Conservation (phyloP, 164 flowering plant species). For the Protea cynaroides region DNA sequence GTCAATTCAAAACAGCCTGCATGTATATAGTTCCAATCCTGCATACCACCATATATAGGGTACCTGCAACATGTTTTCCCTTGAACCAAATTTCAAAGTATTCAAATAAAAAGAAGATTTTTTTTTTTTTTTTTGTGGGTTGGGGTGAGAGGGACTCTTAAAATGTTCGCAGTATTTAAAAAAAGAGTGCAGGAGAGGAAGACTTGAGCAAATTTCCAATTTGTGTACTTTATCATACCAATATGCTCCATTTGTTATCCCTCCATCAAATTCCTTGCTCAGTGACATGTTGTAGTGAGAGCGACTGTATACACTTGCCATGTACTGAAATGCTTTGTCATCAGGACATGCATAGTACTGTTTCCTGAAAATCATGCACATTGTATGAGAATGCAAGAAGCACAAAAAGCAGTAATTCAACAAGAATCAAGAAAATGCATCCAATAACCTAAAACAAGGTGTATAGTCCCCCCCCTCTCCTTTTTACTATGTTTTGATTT, state of each 20-base stretch:
- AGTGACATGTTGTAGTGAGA: conserved; percentile 87
- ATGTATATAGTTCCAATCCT: conserved; percentile 96
- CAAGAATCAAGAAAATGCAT: not conserved
- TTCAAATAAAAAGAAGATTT: not conserved
- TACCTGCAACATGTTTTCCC: conserved; percentile 52
- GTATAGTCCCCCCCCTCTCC: no score
- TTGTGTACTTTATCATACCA: conserved; percentile 44
- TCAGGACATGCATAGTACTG: conserved; percentile 84
- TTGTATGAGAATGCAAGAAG: conserved; percentile 4
- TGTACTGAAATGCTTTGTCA: conserved; percentile 70
- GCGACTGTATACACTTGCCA: conserved; percentile 79
- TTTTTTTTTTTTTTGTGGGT: no score
- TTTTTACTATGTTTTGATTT: no score
- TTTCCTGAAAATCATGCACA: conserved; percentile 45
- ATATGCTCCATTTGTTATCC: conserved; percentile 89
- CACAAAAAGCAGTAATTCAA: conserved; percentile 3
- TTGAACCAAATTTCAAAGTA: conserved; percentile 7
- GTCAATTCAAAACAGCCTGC: conserved; percentile 93
- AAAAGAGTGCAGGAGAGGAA: not conserved
- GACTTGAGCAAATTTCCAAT: not conserved
- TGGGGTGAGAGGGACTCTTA: not conserved
- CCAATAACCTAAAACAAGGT: no score
- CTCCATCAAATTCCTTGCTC: conserved; percentile 79
- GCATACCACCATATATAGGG: conserved; percentile 98
- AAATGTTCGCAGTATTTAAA: not conserved